Conservation (phyloP, 257 asterid species). For the Solanum rostratum region DNA sequence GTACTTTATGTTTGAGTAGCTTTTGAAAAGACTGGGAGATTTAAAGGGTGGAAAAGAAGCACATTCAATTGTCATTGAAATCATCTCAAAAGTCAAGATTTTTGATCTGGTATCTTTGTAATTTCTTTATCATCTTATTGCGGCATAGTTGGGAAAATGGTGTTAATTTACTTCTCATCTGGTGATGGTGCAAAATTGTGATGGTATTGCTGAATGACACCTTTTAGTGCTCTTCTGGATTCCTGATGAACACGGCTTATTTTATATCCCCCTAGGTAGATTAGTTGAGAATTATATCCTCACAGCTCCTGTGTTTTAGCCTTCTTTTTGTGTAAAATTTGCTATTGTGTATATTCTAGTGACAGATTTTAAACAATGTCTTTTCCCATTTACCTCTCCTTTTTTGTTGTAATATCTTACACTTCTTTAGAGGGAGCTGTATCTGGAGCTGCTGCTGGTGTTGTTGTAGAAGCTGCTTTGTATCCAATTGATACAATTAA, state of each 20-base stretch:
- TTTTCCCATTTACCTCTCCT: not conserved
- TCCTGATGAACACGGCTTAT: not conserved
- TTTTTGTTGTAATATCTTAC: not conserved
- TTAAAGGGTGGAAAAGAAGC: not conserved
- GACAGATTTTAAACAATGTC: not conserved
- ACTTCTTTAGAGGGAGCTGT: slow-evolving; percentile 45
- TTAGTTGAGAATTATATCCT: not conserved
- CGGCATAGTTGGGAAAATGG: not conserved
- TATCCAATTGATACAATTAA: slow-evolving; percentile 70
- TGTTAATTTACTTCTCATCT: not conserved
- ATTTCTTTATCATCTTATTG: not conserved
- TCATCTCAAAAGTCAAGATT: not conserved
- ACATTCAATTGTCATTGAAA: not conserved
- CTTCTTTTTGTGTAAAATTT: not conserved
- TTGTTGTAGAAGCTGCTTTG: slow-evolving; percentile 45
- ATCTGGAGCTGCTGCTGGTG: slow-evolving; percentile 68
- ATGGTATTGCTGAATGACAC: not conserved
- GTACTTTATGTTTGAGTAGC: not conserved
- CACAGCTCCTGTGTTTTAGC: not conserved
- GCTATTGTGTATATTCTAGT: not conserved
- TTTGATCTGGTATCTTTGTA: not conserved
- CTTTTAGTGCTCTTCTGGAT: not conserved
- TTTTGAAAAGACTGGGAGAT: not conserved
- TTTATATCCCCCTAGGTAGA: not conserved
- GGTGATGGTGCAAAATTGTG: not conserved